A percentile compares a stretch with the other conserved stretches of the same genome.
Evolutionary conservation across 495 filamentous ascomycete species (phyloP).

Genomic region (Penicillium malachiteum): DNA sequence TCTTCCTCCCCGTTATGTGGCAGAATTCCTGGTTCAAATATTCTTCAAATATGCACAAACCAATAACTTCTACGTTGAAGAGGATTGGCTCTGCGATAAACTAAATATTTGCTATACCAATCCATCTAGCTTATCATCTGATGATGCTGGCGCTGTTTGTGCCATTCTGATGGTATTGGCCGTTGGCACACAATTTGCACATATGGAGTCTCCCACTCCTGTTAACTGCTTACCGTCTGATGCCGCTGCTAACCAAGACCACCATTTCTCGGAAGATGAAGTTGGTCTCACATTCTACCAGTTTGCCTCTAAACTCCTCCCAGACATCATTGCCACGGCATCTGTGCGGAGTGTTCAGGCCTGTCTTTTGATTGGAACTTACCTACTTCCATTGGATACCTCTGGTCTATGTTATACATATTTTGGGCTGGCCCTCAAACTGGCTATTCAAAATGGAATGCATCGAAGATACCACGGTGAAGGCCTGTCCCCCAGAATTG

Average conservation of each 20-base stretch:
- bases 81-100: constrained; percentile 48
- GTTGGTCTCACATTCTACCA: constrained; percentile 55
- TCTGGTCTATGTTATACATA: constrained; percentile 53
- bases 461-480: constrained; percentile 49
- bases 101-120: constrained; percentile 46
- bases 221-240: constrained; percentile 37
- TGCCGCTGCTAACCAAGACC: constrained; percentile 33
- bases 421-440: constrained; percentile 48
- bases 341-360: constrained; percentile 54
- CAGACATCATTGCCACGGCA: constrained; percentile 54
- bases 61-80: constrained; percentile 52
- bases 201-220: constrained; percentile 48
- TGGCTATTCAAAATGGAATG: constrained; percentile 57
- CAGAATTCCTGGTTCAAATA: constrained; percentile 50
- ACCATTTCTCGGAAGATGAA: constrained; percentile 51
- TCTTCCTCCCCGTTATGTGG: constrained; percentile 51
- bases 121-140: constrained; percentile 40
- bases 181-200: constrained; percentile 54
- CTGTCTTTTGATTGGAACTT: constrained; percentile 50
- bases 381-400: constrained; percentile 50
- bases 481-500: constrained; percentile 40
- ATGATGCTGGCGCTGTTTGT: constrained; percentile 47
- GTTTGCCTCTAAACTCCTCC: constrained; percentile 48
- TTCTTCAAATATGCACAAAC: constrained; percentile 56
- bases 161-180: constrained; percentile 52